These are phyloP conservation scores for Pyrus betulifolia DNA, from an alignment of 306 rosid genomes.

Conservation along the genomic window DNA sequence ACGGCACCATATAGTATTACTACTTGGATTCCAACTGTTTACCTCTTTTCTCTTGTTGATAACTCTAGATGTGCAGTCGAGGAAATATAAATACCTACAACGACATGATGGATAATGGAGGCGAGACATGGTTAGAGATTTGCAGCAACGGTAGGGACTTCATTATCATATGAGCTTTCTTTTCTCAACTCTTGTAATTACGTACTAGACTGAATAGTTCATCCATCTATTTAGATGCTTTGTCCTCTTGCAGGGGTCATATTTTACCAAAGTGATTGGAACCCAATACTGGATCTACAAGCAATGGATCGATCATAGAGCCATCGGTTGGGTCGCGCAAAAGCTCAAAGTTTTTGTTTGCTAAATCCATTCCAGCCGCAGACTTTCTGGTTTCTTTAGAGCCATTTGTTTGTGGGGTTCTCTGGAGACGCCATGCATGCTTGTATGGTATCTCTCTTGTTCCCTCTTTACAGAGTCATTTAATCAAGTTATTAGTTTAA, in stretches of 20 bases:
- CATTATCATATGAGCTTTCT: neutral
- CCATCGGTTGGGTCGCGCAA: conserved; percentile 98
- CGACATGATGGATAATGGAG: conserved; percentile 99
- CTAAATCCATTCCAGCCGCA: neutral
- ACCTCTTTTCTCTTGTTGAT: neutral
- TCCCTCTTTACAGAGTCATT: too few relatives aligned
- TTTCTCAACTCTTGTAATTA: neutral
- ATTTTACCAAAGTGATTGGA: conserved; percentile 99
- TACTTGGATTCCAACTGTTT: too few relatives aligned
- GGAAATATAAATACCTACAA: conserved; percentile 68
- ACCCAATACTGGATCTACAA: conserved; percentile 89
- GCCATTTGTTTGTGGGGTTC: too few relatives aligned
- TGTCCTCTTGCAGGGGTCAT: conserved; percentile 55
- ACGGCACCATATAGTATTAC: neutral
- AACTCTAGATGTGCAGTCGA: conserved; percentile 47
- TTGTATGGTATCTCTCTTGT: too few relatives aligned
- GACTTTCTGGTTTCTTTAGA: neutral
- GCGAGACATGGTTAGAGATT: conserved; percentile 94
- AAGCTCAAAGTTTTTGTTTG: conserved; percentile 64
- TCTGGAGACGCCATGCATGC: too few relatives aligned
- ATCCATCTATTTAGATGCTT: neutral
- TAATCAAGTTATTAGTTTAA: neutral
- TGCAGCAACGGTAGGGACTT: conserved; percentile 69
- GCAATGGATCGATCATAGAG: conserved; percentile 81
- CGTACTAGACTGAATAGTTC: neutral